Base-by-base conservation (phyloP, 1,284 basidiomycete species). In the Cutaneotrichosporon sp. region DNA sequence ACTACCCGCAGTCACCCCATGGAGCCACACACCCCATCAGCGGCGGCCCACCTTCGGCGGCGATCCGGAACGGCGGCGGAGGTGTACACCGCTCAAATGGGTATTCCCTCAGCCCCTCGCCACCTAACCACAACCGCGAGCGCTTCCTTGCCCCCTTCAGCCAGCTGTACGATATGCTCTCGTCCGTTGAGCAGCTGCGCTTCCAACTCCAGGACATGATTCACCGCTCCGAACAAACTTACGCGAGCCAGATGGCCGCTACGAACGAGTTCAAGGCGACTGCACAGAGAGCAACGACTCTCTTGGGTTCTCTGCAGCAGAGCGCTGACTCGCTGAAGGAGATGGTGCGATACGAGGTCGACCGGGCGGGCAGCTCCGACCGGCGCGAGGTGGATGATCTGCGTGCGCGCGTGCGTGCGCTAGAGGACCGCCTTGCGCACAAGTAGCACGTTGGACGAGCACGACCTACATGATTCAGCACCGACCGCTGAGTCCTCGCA, bases 281-380 rank as follows among this genome's bases (percentile, higher is more conserved):
- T 0, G 63, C 67, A 0, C 54, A 52, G 10, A 63, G 65, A 50
- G 67, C 67, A 0, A 55, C 54, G n/a, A 56, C 56, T 2, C 53
- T 73, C 11, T 46, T 73, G 12, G 55, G 56, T 10, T 67, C 56
- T 17, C 49, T 73, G 35, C 71, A 73, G 48, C 54, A 61, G 31
- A 62, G 59, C 24, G 67, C 71, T 22, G 70, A 72, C 34, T 68
- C 62, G 52, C 50, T 73, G 38, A 68, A 68, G 60, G 67, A 71
- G 46, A 71, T 73, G 70, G 71, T 73, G 4, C 51, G 70, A 41
- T 71, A 71, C 53, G 70, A 73, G 54, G 64, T 73, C 10, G 63
- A 62, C 19, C 49, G 63, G 26, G 57, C 57, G n/a, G 43, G 46
- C 12, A 34, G 51, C 7, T 47, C 45, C 2, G 65, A 66, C 29